Base-by-base conservation (phyloP, 176 grass and related monocot species). In the Rhipidocladum racemiflorum region DNA sequence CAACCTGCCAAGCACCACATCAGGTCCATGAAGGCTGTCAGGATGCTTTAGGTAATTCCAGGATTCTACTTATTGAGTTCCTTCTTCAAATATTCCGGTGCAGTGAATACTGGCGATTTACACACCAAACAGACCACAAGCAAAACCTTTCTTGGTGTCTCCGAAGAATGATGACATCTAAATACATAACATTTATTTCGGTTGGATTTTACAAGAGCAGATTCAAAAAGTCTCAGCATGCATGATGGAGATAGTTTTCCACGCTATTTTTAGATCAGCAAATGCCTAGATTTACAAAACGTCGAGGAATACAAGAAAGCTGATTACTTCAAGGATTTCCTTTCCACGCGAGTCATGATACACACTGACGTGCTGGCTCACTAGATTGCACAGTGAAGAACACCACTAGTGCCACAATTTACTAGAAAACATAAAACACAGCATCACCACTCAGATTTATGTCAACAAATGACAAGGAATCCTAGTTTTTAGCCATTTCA, bases 81-180 rank as follows among this genome's bases (percentile, higher is more conserved):
- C 3, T 70, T 68, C 17, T 39, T 79, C 56, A 12, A 80, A 72
- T 35, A 25, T 51, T 4, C 25, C 17, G 0, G 14, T 36, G 65
- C 18, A 20, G 20, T 7, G 35, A 83, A 64, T 16, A 24, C 14
- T 83, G 16, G 2, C 25, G 15, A 70, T 83, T 43, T 78, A 64
- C 44, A 42, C 13, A 83, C 3, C n/a, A 63, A 82, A 82, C 35
- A 78, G 48, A 72, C 16, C 17, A 44, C 21, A 87, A 63, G 45
- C 9, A 76, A 68, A 81, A 82, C 15, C 16, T 44, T 5, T 21
- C 5, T 46, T 0, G 0, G 3, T 34, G 5, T n/a, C 20, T 59
- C 38, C 2, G 64, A 83, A 51, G 40, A 71, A 83, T 55, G n/a
- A 40, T 61, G n/a, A 29, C 20, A 57, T 66, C 39, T 46, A 46